phyloP scores from a whole-genome alignment of 169 alveolate species.

The Plasmodium coatneyi region DNA sequence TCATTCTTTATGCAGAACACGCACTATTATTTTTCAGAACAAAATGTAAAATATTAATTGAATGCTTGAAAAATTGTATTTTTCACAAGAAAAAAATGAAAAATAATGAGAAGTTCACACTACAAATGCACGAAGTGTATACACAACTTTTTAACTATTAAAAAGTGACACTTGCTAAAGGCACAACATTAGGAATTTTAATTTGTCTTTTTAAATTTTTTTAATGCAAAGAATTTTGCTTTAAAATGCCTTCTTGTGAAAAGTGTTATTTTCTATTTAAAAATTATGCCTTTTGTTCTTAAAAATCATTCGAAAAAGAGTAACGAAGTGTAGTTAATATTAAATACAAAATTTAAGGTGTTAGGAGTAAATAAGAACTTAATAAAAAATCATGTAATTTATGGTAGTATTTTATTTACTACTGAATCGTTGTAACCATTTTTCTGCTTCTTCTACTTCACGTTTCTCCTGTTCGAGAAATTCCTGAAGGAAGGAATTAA shows the following conservation, averaged over 20 bases:
- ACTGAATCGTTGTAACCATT: conserved; percentile 52
- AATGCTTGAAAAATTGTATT: background rate
- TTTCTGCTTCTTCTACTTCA: conserved; percentile 72
- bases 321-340: background rate
- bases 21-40: background rate
- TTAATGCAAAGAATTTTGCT: background rate
- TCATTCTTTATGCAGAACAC: background rate
- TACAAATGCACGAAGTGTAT: background rate
- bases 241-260: background rate
- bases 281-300: background rate
- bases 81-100: background rate
- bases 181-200: background rate
- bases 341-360: background rate
- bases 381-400: background rate
- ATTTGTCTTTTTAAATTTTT: background rate
- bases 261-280: background rate
- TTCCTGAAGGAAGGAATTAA: conserved; percentile 44
- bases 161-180: background rate
- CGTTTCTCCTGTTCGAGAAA: conserved; percentile 47
- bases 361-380: background rate
- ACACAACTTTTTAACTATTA: background rate
- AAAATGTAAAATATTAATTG: background rate
- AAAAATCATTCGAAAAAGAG: background rate
- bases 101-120: background rate
- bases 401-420: conserved; percentile 11